Evolutionary conservation across 2,329 filamentous ascomycete species (phyloP).

Genomic region (Stemphylium lycopersici): DNA sequence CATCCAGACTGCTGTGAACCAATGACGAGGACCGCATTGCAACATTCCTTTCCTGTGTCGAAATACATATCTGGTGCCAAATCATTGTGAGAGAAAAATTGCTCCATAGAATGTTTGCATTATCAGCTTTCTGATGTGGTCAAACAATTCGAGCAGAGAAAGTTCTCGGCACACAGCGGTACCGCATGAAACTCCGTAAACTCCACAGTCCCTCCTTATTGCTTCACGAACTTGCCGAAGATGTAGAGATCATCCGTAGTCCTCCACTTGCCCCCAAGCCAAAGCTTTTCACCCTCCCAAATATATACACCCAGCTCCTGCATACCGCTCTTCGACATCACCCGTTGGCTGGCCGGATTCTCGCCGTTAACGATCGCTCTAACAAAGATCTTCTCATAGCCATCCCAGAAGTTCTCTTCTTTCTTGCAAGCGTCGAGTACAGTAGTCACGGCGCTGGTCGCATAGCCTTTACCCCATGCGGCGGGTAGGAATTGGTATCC

Average conservation of each 20-base stretch:
- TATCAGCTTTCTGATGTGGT: too few species aligned
- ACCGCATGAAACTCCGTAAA: too few species aligned
- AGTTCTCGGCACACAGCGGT: too few species aligned
- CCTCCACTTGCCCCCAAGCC: slow-evolving; percentile 34
- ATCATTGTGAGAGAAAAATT: too few species aligned
- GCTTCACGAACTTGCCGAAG: slow-evolving; percentile 27
- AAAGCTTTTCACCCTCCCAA: slow-evolving; percentile 31
- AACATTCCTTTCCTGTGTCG: too few species aligned
- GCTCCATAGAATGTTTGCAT: too few species aligned
- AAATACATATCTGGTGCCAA: too few species aligned
- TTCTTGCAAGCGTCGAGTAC: slow-evolving; percentile 30
- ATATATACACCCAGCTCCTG: slow-evolving; percentile 31
- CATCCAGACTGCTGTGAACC: too few species aligned
- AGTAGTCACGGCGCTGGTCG: slow-evolving; percentile 28
- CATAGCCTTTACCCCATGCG: slow-evolving; percentile 32
- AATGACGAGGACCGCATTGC: too few species aligned
- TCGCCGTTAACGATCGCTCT: slow-evolving; percentile 38
- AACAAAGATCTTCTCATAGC: slow-evolving; percentile 38
- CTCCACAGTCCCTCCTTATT: background rate
- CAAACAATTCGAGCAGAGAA: too few species aligned
- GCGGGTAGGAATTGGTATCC: slow-evolving; percentile 29
- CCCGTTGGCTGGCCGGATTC: slow-evolving; percentile 39
- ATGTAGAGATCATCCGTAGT: slow-evolving; percentile 30
- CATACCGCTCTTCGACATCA: slow-evolving; percentile 42
- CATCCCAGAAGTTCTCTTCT: slow-evolving; percentile 26